Evolutionary conservation across 2,329 filamentous ascomycete genomes (phyloP), one percentile per base, ranked within the genome.

Genomic region (Hymenoscyphus albidus): DNA sequence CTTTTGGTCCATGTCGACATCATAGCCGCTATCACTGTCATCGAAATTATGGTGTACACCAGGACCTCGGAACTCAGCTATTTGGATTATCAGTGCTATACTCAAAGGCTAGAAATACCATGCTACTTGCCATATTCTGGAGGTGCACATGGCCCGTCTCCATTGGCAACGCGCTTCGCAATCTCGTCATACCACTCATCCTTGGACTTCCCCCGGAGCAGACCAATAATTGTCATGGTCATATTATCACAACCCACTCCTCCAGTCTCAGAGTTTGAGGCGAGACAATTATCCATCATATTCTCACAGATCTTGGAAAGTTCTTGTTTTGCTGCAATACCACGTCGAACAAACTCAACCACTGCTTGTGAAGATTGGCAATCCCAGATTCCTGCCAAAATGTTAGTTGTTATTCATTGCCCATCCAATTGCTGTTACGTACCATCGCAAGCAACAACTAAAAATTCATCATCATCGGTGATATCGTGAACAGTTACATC

Each of bases 231-330:
- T 72, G 89, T 82, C 90, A 99, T 98, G 71, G 95, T 99, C 95
- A 99, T 99, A 83, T 99, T 99, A 82, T 99, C 95, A 78, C 95
- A 99, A 67, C 95, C 95, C 67, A 99, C 94, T 69, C 95, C 95
- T 63, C 95, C 95, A 39, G 94, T 97, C 80, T 99, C 95, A 71
- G 93, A 97, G 85, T 96, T 98, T 67, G 93, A 96, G 51, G 95
- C 93, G 70, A 99, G 84, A 77, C 95, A 99, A 82, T 98, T 99
- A 82, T 99, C 94, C 95, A 99, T 99, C 92, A 99, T 97, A 81
- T 99, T 99, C 80, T 99, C 95, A 78, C 94, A 98, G 74, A 99
- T 98, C 77, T 91, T 91, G 63, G 93, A 88, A 61, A 99, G 85
- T 59, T 96, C 91, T 80, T 99, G 95, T 82, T 97, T 97, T 61